Base-by-base conservation (phyloP, 768 basidiomycete genomes). In the Chalciporus piperatus region DNA sequence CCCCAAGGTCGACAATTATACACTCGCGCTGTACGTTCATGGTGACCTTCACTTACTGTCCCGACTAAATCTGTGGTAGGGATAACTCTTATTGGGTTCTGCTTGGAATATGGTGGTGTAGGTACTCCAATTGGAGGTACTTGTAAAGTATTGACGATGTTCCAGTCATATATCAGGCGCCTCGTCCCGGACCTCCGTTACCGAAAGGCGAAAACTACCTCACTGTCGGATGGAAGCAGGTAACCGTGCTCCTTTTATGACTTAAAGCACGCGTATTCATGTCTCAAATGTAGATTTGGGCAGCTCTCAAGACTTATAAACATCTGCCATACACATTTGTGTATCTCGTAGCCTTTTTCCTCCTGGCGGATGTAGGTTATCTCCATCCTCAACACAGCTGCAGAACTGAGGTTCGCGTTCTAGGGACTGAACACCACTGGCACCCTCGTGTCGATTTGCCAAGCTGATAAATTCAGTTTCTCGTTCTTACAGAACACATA, bases 91-190 rank as follows among this genome's bases (percentile, higher is more conserved):
- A 90, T 56, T 86, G 87, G 89, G 86, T 94, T 11, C 41, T 92
- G 1, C 74, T 77, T 9, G 91, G 90, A 8, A 82, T 92, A 44
- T 93, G 92, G 83, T 95, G 92, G 92, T 91, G 89, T 90, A 70
- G 43, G 85, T 69, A 1, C 35, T 33, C 22, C 12, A 19, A 14
- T 5, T 32, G 8, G 8, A 27, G 12, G 17, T 12, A 19, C 45
- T 30, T 8, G 11, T 1, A 22, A 0, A 22, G 22, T 30, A 25
- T 32, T 53, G 45, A 45, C 19, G 2, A 1, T 13, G 41, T 1
- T 39, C 17, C 47, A 91, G 89, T 93, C 58, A 79, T 92, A 45
- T 92, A 82, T 66, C 92, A 94, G 64, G 80, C 89, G 61, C 87
- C 84, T n/a, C 82, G 92, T 9, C 85, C 87, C 3, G 92, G 92